Conservation (phyloP, 805 yeast species). For the Candida alai region DNA sequence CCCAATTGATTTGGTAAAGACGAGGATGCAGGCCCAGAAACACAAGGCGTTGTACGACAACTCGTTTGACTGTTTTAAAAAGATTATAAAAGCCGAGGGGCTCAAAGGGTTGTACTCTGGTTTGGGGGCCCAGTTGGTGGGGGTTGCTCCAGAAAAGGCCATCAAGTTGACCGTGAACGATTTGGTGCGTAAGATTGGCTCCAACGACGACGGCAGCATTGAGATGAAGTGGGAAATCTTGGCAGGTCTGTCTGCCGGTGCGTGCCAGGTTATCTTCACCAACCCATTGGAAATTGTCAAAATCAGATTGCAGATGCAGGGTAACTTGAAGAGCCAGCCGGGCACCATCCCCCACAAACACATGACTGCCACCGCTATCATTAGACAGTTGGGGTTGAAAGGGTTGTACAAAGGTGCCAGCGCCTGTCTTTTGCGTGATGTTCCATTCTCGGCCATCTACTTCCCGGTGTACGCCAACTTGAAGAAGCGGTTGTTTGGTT, state of each 20-base stretch:
- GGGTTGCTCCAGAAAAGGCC: constrained; percentile 98
- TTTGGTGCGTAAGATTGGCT: constrained; percentile 68
- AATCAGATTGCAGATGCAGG: constrained; percentile 91
- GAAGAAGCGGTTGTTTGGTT: constrained; percentile 75
- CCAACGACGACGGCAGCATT: constrained; percentile 38
- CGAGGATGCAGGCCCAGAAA: constrained; percentile 96
- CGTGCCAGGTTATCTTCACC: constrained; percentile 92
- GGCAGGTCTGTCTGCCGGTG: constrained; percentile 95
- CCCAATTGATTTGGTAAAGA: constrained; percentile 93
- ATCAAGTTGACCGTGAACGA: constrained; percentile 94
- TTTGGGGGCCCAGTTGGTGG: constrained; percentile 87
- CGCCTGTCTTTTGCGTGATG: constrained; percentile 92
- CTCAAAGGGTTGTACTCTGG: constrained; percentile 86
- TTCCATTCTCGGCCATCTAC: constrained; percentile 94
- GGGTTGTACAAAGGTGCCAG: constrained; percentile 90
- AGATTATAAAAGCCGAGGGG: constrained; percentile 77
- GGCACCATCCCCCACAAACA: constrained; percentile 41
- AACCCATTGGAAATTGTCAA: constrained; percentile 95
- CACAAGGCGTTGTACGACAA: constrained; percentile 66
- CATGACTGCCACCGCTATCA: constrained; percentile 63
- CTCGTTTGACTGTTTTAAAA: constrained; percentile 80
- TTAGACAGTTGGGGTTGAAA: constrained; percentile 70
- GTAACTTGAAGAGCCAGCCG: constrained; percentile 47
- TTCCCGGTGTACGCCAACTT: constrained; percentile 96
- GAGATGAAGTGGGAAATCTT: constrained; percentile 63